Base-by-base conservation (phyloP, 2,329 filamentous ascomycete genomes). In the Trichoderma koningii region DNA sequence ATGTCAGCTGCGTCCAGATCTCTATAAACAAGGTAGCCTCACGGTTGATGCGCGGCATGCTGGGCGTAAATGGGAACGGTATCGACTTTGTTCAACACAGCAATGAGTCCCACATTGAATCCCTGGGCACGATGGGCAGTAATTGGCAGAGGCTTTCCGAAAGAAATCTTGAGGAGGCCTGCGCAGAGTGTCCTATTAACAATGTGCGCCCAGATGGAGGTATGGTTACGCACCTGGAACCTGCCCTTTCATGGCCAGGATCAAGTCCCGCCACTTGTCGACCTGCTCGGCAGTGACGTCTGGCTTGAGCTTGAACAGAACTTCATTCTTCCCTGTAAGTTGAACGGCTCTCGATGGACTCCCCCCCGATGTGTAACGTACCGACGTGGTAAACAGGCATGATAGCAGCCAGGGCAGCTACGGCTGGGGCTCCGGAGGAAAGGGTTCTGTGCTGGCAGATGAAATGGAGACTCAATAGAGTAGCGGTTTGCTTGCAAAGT, bases 231-330 rank as follows among this genome's bases (percentile, higher is more conserved):
- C 14, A 57, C 55, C 55, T 21, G 55, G 55, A 10, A 57, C 15
- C 28, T 47, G 26, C 26, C 55, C 55, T 1, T 47, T n/a, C 55
- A 57, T 57, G 26, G 17, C 55, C n/a, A 47, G 19, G 17, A 47
- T 23, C 10, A 57, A 10, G 19, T 57, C 28, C 7, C 55, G 41
- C 55, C 28, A 38, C 28, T 34, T 21, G 7, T 57, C 55, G 1
- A 47, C 21, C 41, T 57, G 55, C 41, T 57, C 10, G 6, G 42
- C 42, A 17, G 55, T 57, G 7, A 57, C 42, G 10, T 57, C 42
- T 1, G 55, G 55, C 41, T 57, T 57, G 10, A 57, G 44, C 34
- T 57, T 57, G 15, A 57, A 57, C 26, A 57, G 55, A 57, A 57
- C 55, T 57, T 10, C 21, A 12, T 34, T 7, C 5, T 1, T 21